Base-by-base conservation (phyloP, 805 yeast species). In the Torulaspora delbrueckii region DNA sequence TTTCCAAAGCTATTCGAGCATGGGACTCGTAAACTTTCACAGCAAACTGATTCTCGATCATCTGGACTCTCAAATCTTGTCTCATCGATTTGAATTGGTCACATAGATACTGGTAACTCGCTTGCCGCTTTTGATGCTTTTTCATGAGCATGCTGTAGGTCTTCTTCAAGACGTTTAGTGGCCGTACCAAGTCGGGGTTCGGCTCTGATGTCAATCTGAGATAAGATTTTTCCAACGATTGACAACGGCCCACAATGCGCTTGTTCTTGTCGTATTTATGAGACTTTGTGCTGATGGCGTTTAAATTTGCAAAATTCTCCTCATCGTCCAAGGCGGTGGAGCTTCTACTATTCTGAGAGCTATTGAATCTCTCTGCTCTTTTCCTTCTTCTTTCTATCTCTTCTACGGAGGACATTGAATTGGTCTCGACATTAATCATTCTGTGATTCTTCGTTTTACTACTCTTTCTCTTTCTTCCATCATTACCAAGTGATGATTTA, bases 1-100 rank as follows among this genome's bases (percentile, higher is more conserved):
- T 82, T 54, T 81, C 84, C 31, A 91, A 74, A 0, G 97, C 95
- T n/a, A 90, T 70, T 40, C 89, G 77, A 3, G 93, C 93, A 65
- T 91, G 95, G 2, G 81, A 75, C 64, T 88, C 93, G 64, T 93
- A 91, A 0, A 88, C 96, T 44, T 68, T 60, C 5, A 88, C 77
- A 0, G 96, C 78, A 60, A 93, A 86, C 36, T 77, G 81, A 57
- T 80, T 80, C 56, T 82, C 82, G 36, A 91, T 82, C 59, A 85
- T 85, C 67, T 91, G 99, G 8, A 91, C 97, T 2, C 95, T 86
- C 52, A 91, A 67, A 67, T 91, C 99, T 66, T 91, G 99, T 56
- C 99, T 74, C 48, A 93, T 75, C 0, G 97, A 86, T 66, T 90
- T 91, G 60, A 91, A 78, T 66, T 91, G 99, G 63, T 87, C 93